Evolutionary conservation across 495 filamentous ascomycete species (phyloP), one percentile per base, ranked within the genome.

Genomic region (Talaromyces liani): DNA sequence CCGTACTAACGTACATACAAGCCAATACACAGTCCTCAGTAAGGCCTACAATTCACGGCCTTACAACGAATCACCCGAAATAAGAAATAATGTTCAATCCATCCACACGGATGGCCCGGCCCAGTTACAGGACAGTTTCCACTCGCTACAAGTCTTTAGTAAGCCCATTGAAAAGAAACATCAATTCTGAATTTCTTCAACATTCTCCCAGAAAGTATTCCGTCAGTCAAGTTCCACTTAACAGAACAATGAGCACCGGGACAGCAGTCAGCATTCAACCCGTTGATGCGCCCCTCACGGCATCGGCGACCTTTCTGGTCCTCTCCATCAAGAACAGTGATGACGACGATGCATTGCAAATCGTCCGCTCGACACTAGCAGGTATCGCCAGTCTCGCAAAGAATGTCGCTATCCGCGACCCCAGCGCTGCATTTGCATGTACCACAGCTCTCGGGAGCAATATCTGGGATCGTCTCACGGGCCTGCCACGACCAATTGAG

Each of bases 371-470:
- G 1, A 73, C 78, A 7, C 70, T 85, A 18, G 75, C 82, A 14
- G 65, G 67, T 27, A 66, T 85, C 51, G 70, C 69, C 36, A 72
- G 74, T 57, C 74, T 85, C 45, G 66, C 80, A 33, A 86, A 86
- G 65, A 85, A 83, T 60, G 78, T 86, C 34, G 66, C 78, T 6
- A 78, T 85, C 39, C 81, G 83, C 36, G 82, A 85, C 58, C 74
- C 78, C 4, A 69, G 62, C 14, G 76, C 80, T 22, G 69, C 69
- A 18, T 83, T 85, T 64, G 69, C 80, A 27, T 84, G 81, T 64
- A 82, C 81, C 2, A 80, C 82, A 10, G 83, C 82, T 58, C 82
- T 85, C 51, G 82, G 83, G 55, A 79, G 76, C 62, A 64, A 71
- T 18, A 73, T 76, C 41, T 85, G 83, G 82, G 75, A 81, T 62